phyloP scores from a whole-genome alignment of 1,139 yeast genomes.

The Barnettozyma hawaiiensis region DNA sequence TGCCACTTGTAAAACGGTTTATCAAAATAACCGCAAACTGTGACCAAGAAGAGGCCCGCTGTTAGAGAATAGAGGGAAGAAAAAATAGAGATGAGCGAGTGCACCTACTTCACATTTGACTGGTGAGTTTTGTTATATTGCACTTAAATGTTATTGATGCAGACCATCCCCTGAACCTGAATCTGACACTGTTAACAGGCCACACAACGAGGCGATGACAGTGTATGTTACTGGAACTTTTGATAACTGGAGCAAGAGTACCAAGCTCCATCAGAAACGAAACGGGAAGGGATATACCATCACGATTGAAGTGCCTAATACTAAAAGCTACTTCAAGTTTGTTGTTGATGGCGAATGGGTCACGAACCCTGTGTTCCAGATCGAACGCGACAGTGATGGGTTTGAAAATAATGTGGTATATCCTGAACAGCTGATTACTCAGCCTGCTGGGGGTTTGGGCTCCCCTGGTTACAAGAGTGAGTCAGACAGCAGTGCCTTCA shows the following conservation, averaged over 20 bases:
- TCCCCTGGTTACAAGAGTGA: slow-evolving; percentile 15
- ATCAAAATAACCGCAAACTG: not conserved
- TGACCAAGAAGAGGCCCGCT: not conserved
- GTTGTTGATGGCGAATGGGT: slow-evolving; percentile 66
- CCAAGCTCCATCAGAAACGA: slow-evolving; percentile 38
- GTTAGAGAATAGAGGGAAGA: not conserved
- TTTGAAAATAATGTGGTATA: slow-evolving; percentile 48
- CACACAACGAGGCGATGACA: slow-evolving; percentile 11
- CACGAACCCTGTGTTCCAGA: slow-evolving; percentile 36
- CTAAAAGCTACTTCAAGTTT: slow-evolving; percentile 49
- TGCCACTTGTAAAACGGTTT: not conserved
- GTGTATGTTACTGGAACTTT: slow-evolving; percentile 47
- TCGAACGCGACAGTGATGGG: slow-evolving; percentile 41
- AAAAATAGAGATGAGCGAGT: not conserved
- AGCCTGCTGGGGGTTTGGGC: not conserved
- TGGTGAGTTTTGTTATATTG: slow-evolving; percentile 12
- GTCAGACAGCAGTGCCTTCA: slow-evolving; percentile 22
- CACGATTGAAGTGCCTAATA: slow-evolving; percentile 33
- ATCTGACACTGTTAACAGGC: slow-evolving; percentile 12
- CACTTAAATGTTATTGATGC: too few relatives aligned
- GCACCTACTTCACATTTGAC: slow-evolving; percentile 13
- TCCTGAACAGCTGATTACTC: slow-evolving; percentile 33
- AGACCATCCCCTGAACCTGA: not conserved
- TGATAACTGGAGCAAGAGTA: slow-evolving; percentile 55
- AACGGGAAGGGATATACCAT: slow-evolving; percentile 38